Evolutionary conservation across 2,329 filamentous ascomycete genomes (phyloP).

Genomic region (Scopulariopsis brevicaulis): DNA sequence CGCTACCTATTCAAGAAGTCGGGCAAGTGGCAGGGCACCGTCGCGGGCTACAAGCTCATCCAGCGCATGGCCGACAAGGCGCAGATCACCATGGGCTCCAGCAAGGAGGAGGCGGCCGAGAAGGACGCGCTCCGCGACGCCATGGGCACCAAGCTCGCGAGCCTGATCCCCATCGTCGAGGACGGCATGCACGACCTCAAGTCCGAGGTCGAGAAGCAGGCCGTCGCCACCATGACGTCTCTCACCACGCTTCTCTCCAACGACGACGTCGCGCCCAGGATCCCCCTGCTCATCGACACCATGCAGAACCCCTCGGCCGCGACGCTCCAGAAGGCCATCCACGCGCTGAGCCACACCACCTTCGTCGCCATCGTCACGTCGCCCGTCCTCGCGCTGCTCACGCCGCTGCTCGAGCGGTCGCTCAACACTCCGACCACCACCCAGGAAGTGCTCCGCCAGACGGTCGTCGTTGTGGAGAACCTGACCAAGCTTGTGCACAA

Average conservation of each 20-base stretch:
- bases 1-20: conserved; percentile 72
- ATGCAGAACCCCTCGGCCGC: conserved; percentile 90
- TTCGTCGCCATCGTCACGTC: conserved; percentile 95
- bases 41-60: conserved; percentile 73
- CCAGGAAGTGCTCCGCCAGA: conserved; percentile 91
- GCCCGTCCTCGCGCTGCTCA: conserved; percentile 86
- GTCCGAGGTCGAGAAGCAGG: conserved; percentile 75
- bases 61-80: conserved; percentile 94
- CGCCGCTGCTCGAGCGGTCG: conserved; percentile 85
- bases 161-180: conserved; percentile 84
- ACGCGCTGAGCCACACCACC: conserved; percentile 94
- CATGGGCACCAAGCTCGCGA: conserved; percentile 80
- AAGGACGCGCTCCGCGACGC: conserved; percentile 85
- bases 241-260: conserved; percentile 86
- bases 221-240: conserved; percentile 84
- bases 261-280: conserved; percentile 87
- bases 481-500: conserved; percentile 95
- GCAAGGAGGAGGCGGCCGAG: conserved; percentile 71
- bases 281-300: conserved; percentile 83
- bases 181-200: conserved; percentile 95
- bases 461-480: conserved; percentile 94
- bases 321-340: conserved; percentile 88
- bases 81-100: conserved; percentile 66
- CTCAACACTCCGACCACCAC: conserved; percentile 84
- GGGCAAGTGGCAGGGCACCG: conserved; percentile 95